A percentile compares a stretch with the other conserved stretches of the same genome.
Evolutionary conservation across 768 basidiomycete genomes (phyloP).

Genomic region (Tricholoma saponaceum): DNA sequence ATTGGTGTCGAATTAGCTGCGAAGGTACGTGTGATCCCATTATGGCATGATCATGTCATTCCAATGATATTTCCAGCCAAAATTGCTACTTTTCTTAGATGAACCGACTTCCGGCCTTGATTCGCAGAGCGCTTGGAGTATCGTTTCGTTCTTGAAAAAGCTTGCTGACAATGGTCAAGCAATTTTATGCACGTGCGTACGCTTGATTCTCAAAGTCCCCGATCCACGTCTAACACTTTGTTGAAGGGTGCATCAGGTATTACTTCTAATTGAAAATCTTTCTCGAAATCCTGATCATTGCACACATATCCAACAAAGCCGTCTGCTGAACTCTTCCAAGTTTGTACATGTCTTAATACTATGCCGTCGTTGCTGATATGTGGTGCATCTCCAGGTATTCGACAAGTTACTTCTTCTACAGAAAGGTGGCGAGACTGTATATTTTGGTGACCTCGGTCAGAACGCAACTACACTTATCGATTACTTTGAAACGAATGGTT

Average conservation of each 20-base stretch:
- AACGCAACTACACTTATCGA: constrained; percentile 59
- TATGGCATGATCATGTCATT: neutral
- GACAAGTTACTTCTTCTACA: constrained; percentile 71
- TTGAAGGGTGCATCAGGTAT: constrained; percentile 40
- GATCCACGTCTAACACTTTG: neutral
- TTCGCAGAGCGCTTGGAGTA: constrained; percentile 84
- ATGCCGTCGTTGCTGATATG: neutral
- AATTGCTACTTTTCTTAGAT: too few relatives aligned
- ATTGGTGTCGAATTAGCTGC: constrained; percentile 61
- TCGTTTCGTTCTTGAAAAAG: constrained; percentile 67
- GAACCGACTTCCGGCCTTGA: too few relatives aligned
- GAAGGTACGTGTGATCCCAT: neutral
- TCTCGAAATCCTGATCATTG: neutral
- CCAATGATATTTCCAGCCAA: constrained; percentile 41
- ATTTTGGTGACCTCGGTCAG: constrained; percentile 67
- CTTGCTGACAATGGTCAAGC: too few relatives aligned
- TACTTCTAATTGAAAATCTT: neutral
- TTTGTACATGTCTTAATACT: constrained; percentile 7
- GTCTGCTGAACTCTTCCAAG: constrained; percentile 78
- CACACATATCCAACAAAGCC: constrained; percentile 51
- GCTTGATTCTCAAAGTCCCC: neutral
- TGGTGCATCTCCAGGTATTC: constrained; percentile 41
- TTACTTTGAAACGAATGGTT: constrained; percentile 76
- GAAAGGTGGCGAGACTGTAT: constrained; percentile 72
- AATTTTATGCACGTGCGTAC: constrained; percentile 76